Conservation (phyloP, 2,329 filamentous ascomycete genomes). For the Capronia americana region DNA sequence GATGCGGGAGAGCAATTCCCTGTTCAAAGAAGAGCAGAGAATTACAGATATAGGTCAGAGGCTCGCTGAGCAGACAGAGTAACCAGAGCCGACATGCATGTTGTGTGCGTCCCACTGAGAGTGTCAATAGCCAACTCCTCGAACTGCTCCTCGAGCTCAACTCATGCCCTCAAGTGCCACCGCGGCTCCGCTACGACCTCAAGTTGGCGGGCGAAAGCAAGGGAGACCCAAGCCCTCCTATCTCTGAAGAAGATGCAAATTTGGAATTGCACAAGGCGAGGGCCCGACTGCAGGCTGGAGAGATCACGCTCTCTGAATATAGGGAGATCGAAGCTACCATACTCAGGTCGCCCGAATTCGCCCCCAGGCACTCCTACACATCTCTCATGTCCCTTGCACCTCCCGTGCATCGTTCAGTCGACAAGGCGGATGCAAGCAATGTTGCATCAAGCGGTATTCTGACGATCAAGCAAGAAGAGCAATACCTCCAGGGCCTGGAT, state of each 20-base stretch:
- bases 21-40: constrained; percentile 79
- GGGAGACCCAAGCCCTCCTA: constrained; percentile 40
- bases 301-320: constrained; percentile 47
- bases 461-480: constrained; percentile 52
- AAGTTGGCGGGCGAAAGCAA: constrained; percentile 52
- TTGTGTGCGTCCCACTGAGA: constrained; percentile 25
- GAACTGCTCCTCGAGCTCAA: constrained; percentile 92
- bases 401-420: constrained; percentile 2
- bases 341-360: constrained; percentile 49
- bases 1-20: constrained; percentile 69
- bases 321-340: constrained; percentile 49
- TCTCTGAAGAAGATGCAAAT: constrained; percentile 34
- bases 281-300: constrained; percentile 46
- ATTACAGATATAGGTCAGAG: constrained; percentile 80
- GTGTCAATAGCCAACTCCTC: constrained; percentile 72
- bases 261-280: constrained; percentile 49
- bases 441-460: constrained; percentile 50
- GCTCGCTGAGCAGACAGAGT: constrained; percentile 93
- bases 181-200: constrained; percentile 76
- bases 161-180: constrained; percentile 76
- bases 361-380: constrained; percentile 44
- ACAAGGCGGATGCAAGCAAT: constrained; percentile 21
- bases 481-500: constrained; percentile 52
- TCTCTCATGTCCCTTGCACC: constrained; percentile 23
- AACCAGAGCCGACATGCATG: constrained; percentile 47